Evolutionary conservation across 2,329 filamentous ascomycete genomes (phyloP).

Genomic region (Didymella arachidicola): DNA sequence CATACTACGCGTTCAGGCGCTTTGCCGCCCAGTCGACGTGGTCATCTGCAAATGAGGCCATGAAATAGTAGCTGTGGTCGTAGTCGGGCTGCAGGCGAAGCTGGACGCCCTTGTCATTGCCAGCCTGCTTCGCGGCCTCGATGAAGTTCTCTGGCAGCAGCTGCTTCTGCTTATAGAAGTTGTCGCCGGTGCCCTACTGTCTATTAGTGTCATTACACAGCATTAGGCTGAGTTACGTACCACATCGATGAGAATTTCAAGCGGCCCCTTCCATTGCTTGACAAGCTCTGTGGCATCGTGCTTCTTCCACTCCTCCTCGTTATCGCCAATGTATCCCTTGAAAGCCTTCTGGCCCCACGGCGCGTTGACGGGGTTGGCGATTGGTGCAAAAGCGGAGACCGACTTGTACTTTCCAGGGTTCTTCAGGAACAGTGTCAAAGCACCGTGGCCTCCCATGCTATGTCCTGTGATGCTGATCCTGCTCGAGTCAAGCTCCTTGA

Average conservation of each 20-base stretch:
- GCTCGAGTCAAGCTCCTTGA: conserved; percentile 72
- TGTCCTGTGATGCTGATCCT: conserved; percentile 89
- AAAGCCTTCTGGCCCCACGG: conserved; percentile 98
- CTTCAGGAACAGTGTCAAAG: conserved; percentile 88
- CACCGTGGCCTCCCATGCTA: conserved; percentile 97
- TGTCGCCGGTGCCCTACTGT: conserved; percentile 83
- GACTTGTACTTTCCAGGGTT: conserved; percentile 89
- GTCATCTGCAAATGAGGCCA: conserved; percentile 87
- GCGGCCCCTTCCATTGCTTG: conserved; percentile 72
- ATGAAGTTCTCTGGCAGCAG: conserved; percentile 93
- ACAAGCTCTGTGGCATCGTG: conserved; percentile 94
- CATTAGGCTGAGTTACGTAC: conserved; percentile 58
- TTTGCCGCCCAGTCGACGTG: conserved; percentile 93
- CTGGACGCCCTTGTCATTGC: conserved; percentile 72
- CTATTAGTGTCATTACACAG: conserved; percentile 11
- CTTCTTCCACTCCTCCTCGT: conserved; percentile 78
- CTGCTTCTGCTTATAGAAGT: conserved; percentile 95
- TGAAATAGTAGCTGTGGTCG: conserved; percentile 98
- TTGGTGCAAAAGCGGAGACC: conserved; percentile 89
- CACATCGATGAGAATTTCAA: conserved; percentile 88
- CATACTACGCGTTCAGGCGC: conserved; percentile 69
- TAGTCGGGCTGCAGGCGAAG: conserved; percentile 90
- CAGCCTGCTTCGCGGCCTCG: conserved; percentile 77
- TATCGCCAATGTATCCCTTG: conserved; percentile 82
- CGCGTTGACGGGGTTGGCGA: conserved; percentile 82